Evolutionary conservation across 345 rosid genomes (phyloP), one percentile per base, ranked within the genome.

Genomic region (Anastatica hierochuntica): DNA sequence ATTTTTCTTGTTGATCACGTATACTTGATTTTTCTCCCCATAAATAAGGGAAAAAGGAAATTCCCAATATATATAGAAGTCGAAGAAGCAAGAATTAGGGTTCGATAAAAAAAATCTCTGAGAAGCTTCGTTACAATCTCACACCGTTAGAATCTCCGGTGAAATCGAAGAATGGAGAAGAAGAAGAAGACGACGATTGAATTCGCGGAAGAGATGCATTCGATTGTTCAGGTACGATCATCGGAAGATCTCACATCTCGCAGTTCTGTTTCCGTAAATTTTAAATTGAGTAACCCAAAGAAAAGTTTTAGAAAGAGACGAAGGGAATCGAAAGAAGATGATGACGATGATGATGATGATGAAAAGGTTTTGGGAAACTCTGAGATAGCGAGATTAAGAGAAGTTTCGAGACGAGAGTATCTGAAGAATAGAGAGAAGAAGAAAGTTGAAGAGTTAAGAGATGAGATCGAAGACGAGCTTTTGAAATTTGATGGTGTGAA

Each of bases 391-490:
- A 47, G 42, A 15, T 21, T 66, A 38, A 20, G 71, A 19, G 10
- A 29, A 6, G 27, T 10, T 0, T 37, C 66, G 7, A 59, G 71
- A 36, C 49, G 13, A 31, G 19, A n/a, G 33, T 66, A 59, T 59
- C 15, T 58, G 37, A 59, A 43, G 61, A 21, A 29, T 0, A 12
- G 66, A 20, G 61, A 43, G 46, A 38, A n/a, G 13, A 58, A 37
- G 59, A 53, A 29, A 23, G 53, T 66, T 20, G 66, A 59, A 17
- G 49, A 30, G 55, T 17, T 66, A 2, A 45, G 41, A 17, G 49
- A 37, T 30, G 43, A 52, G 37, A 46, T 66, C 0, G 43, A 52
- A 16, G 58, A 59, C 10, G 66, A 59, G 43, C 0, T 20, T 12
- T n/a, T 43, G 7, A 0, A 9, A 0, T 29, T 6, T 33, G 31